Conservation (phyloP, 225 moss, liverwort and hornwort species). For the Pseudisothecium myosuroides region DNA sequence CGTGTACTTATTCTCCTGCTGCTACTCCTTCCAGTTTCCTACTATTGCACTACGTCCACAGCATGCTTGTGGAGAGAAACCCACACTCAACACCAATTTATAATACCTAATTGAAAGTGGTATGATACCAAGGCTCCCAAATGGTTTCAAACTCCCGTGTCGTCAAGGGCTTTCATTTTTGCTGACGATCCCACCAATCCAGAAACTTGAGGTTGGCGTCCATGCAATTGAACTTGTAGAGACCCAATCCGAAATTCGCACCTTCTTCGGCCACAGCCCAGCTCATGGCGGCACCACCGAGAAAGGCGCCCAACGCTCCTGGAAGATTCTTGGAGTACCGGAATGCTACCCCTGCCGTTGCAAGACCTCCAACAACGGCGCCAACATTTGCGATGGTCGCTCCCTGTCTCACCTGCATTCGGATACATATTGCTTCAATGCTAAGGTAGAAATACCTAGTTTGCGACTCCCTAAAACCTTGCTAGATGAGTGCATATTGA, state of each 20-base stretch:
- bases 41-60: background rate
- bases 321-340: constrained; percentile 62
- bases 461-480: background rate
- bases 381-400: constrained; percentile 63
- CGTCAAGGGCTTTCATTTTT: background rate
- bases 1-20: background rate
- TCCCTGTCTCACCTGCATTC: constrained; percentile 73
- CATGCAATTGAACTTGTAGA: constrained; percentile 81
- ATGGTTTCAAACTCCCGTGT: background rate
- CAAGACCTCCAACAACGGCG: constrained; percentile 62
- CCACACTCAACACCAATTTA: background rate
- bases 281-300: constrained; percentile 60
- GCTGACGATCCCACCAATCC: constrained; percentile 87
- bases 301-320: constrained; percentile 36
- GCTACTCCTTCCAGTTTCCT: background rate
- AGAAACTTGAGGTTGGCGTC: constrained; percentile 87
- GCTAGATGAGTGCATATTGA: background rate
- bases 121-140: background rate
- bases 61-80: background rate
- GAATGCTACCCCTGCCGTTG: constrained; percentile 45
- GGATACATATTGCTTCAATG: background rate
- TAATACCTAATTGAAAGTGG: background rate
- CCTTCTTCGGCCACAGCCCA: constrained; percentile 88
- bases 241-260: constrained; percentile 67
- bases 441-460: background rate